Evolutionary conservation across 768 basidiomycete species (phyloP), one percentile per base, ranked within the genome.

Genomic region (Agrocybe pediades): DNA sequence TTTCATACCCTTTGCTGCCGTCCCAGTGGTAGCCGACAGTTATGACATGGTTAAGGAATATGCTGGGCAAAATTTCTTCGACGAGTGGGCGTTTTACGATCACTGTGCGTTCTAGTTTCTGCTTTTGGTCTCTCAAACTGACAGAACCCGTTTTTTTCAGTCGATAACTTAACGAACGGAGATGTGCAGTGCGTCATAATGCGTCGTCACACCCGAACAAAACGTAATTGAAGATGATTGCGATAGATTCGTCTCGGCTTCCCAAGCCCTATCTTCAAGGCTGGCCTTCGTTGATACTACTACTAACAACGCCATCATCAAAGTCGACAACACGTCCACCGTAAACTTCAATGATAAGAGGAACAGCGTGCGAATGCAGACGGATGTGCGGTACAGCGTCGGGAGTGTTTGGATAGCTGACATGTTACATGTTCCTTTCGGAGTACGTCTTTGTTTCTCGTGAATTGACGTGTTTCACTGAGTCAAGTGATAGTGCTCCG

Each of bases 251-350:
- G 71, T 84, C 39, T 79, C 78, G 1, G 69, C 79, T 25, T 71
- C 71, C 17, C 50, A 71, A 13, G 85, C 80, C 3, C 64, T 70
- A 27, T 70, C 78, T 6, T 68, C 76, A 30, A 68, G 79, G 52
- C 81, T 90, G 29, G 80, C 86, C 1, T 88, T 78, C 61, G 78
- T 88, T 40, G 85, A 91, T 58, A 23, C 76, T 7, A 58, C 72
- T 16, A 86, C 87, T 2, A 86, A 84, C 13, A 86, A 87, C 55
- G 89, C 88, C 1, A 82, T 92, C 62, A 86, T 92, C 63, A 82
- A 79, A 62, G 88, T 91, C 11, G 90, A 91, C 71, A 90, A 90
- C 64, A 81, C 78, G 24, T 75, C 85, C 1, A 73, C 63, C 1
- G 79, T 88, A 16, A 65, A 60, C 1, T 75, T 61, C 58, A 78